A percentile compares a stretch with the other conserved stretches of the same genome.
These are phyloP conservation scores for Ligustrum vulgare DNA, from an alignment of 257 asterid species.

Conservation along the genomic window DNA sequence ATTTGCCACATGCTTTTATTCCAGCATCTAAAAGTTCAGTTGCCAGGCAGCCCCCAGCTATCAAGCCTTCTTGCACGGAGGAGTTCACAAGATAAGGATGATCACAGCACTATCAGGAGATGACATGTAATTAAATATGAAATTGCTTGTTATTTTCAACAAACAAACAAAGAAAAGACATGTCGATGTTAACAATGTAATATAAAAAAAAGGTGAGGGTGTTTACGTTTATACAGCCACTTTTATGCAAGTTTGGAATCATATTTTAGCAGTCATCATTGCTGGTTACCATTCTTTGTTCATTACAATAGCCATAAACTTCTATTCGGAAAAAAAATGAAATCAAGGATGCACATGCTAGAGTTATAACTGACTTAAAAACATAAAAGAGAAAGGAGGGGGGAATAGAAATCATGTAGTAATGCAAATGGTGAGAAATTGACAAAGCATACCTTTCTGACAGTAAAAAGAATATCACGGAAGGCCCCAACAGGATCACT, in stretches of 20 bases:
- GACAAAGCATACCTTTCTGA: constrained; percentile 67
- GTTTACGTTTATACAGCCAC: neutral
- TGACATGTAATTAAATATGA: constrained; percentile 19
- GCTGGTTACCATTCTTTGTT: neutral
- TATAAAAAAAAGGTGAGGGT: constrained; percentile 3
- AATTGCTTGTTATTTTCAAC: constrained; percentile 15
- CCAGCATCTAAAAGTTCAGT: constrained; percentile 58
- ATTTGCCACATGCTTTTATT: constrained; percentile 81
- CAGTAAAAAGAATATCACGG: constrained; percentile 54
- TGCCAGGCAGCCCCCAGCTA: constrained; percentile 40
- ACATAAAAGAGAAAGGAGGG: too few species aligned
- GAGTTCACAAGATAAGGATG: constrained; percentile 78
- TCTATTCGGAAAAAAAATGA: neutral
- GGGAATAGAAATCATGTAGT: constrained; percentile 12
- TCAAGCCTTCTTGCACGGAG: constrained; percentile 41
- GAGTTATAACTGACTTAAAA: neutral
- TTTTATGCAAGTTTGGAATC: constrained; percentile 8
- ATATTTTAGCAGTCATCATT: constrained; percentile 8
- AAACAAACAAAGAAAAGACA: constrained; percentile 2
- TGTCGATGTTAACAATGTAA: neutral
- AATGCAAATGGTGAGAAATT: constrained; percentile 23
- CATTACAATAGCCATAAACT: constrained; percentile 1
- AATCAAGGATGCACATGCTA: constrained; percentile 9
- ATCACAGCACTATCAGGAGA: constrained; percentile 70
- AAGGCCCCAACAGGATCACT: constrained; percentile 66